A percentile compares a stretch with the other conserved stretches of the same genome.
These are phyloP conservation scores for Scleromitrula shiraiana DNA, from an alignment of 2,329 filamentous ascomycete genomes.

Conservation along the genomic window DNA sequence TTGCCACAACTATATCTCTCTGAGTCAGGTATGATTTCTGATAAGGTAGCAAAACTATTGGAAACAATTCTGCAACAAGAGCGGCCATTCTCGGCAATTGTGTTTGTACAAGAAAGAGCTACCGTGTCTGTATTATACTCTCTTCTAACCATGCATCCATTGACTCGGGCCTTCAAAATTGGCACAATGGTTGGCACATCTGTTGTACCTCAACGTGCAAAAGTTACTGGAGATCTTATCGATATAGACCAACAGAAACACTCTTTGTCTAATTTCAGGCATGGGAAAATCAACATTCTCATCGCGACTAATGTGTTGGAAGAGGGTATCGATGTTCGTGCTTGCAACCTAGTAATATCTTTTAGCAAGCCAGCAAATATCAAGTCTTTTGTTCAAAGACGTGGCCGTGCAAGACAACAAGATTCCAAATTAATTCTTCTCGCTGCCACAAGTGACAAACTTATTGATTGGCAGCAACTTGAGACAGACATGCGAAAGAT, in stretches of 20 bases:
- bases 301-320: conserved; percentile 51
- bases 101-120: conserved; percentile 59
- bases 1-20: conserved; percentile 35
- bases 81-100: conserved; percentile 43
- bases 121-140: conserved; percentile 53
- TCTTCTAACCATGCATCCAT: conserved; percentile 40
- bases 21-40: conserved; percentile 49
- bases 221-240: conserved; percentile 35
- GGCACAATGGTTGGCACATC: conserved; percentile 51
- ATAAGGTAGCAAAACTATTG: conserved; percentile 51
- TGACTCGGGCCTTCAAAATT: conserved; percentile 39
- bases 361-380: conserved; percentile 54
- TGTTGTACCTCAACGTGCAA: conserved; percentile 29
- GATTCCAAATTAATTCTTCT: conserved; percentile 36
- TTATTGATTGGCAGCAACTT: conserved; percentile 52
- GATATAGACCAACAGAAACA: conserved; percentile 30
- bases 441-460: conserved; percentile 12
- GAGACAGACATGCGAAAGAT: conserved; percentile 60
- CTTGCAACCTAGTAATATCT: conserved; percentile 56
- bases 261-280: conserved; percentile 44
- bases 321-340: conserved; percentile 60
- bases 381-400: conserved; percentile 57
- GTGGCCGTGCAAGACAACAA: conserved; percentile 55
- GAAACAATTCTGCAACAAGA: conserved; percentile 40
- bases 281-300: conserved; percentile 46